Evolutionary conservation across 2,329 filamentous ascomycete genomes (phyloP), one percentile per base, ranked within the genome.

Genomic region (Monosporascus sp.): DNA sequence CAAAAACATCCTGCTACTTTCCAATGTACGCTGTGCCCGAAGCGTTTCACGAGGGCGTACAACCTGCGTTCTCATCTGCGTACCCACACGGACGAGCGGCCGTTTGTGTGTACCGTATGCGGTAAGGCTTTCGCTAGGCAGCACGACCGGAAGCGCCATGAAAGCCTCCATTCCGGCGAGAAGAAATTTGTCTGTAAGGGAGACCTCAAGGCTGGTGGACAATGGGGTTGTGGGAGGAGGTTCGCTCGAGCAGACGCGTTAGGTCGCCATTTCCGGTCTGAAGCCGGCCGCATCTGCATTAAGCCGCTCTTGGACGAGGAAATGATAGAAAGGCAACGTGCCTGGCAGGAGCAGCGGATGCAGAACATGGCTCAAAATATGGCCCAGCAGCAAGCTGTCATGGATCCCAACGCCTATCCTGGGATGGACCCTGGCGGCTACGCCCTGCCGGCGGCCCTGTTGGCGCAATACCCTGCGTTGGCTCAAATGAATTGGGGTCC

Each of bases 111-210:
- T 67, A 97, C 90, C 0, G 90, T 97, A 8, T 99, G 94, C 62
- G 90, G 90, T 50, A 99, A 99, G 71, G 94, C 94, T 0, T 99
- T 99, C 73, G 94, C 94, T 6, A 87, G 94, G 25, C 94, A 99
- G 67, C 94, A 99, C 67, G 94, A 99, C 69, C 87, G 94, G 46
- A 99, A 99, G 73, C 87, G 94, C 39, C 94, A 99, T 71, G 94
- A 99, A 73, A 92, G 93, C 39, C 76, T 99, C 43, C 94, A 99
- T 67, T 95, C 90, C 0, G 94, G 94, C 43, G 94, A 99, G 74
- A 99, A 97, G 82, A 97, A 96, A 67, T 99, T 97, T 68, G 89
- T 97, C 7, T 99, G 94, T 73, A 91, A 90, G 61, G 94, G 94
- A 50, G 89, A 92, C 54, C 83, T 99, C 49, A 92, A 93, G 61